phyloP scores from a whole-genome alignment of 2,329 filamentous ascomycete species.

The Verticillium tricorpus region DNA sequence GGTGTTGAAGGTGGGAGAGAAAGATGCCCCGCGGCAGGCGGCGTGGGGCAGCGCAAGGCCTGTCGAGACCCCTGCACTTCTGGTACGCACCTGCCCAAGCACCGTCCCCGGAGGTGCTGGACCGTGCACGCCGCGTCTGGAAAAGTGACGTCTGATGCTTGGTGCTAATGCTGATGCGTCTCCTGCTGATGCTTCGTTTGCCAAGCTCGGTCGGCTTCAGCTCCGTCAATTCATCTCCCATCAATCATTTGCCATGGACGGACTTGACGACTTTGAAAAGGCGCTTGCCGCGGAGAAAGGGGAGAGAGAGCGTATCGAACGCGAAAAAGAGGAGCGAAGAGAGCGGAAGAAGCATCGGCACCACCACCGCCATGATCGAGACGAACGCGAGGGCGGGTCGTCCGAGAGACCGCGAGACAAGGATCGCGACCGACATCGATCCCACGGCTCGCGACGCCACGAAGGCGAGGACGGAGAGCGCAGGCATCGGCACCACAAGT shows the following conservation, averaged over 20 bases:
- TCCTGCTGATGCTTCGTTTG: too few relatives aligned
- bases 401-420: constrained; percentile 16
- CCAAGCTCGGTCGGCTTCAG: too few relatives aligned
- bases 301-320: constrained; percentile 42
- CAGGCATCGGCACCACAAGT: constrained; percentile 27
- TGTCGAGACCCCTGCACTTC: not conserved
- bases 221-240: too few relatives aligned
- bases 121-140: not conserved
- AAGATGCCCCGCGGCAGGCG: not conserved
- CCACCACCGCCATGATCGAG: constrained; percentile 36
- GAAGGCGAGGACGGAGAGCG: constrained; percentile 18
- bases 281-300: constrained; percentile 63
- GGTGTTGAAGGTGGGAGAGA: not conserved
- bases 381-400: constrained; percentile 26
- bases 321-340: constrained; percentile 38
- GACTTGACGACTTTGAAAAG: constrained; percentile 73
- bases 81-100: not conserved
- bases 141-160: not conserved
- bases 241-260: constrained; percentile 35
- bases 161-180: too few relatives aligned
- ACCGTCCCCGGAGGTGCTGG: not conserved
- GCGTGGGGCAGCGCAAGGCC: constrained; percentile 1
- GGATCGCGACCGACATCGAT: constrained; percentile 13
- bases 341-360: constrained; percentile 40
- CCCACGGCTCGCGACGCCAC: constrained; percentile 6